Percentiles rank a stretch among this genome's conserved stretches.
These are phyloP conservation scores for Knufia fluminis DNA, from an alignment of 2,329 filamentous ascomycete species.

Conservation along the genomic window DNA sequence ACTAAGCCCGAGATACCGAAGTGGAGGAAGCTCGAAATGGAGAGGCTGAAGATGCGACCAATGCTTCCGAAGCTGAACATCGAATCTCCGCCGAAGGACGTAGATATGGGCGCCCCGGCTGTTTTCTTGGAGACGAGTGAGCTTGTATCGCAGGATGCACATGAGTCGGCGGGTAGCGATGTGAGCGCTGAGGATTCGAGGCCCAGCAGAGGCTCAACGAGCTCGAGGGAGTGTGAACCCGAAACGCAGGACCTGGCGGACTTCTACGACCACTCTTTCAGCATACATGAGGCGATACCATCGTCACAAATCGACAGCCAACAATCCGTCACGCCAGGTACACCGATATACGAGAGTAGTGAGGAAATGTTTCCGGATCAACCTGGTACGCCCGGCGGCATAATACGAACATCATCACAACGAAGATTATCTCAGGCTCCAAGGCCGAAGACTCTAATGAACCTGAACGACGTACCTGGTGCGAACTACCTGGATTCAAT, in stretches of 20 bases:
- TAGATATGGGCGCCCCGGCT: slow-evolving; percentile 19
- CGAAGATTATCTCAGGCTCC: slow-evolving; percentile 17
- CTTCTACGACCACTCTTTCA: slow-evolving; percentile 72
- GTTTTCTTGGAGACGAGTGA: slow-evolving; percentile 15
- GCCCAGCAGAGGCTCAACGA: slow-evolving; percentile 18
- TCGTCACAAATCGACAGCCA: slow-evolving; percentile 48
- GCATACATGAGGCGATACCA: slow-evolving; percentile 55
- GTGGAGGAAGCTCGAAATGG: slow-evolving; percentile 21
- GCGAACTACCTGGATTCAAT: slow-evolving; percentile 58
- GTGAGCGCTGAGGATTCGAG: slow-evolving; percentile 19
- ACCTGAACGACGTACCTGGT: slow-evolving; percentile 62
- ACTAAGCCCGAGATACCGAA: slow-evolving; percentile 10
- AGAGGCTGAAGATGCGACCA: slow-evolving; percentile 21
- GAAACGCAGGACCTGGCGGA: slow-evolving; percentile 41
- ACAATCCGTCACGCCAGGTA: slow-evolving; percentile 20
- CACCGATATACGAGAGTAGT: slow-evolving; percentile 21
- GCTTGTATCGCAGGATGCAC: slow-evolving; percentile 1
- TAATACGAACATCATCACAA: slow-evolving; percentile 20
- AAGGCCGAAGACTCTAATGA: slow-evolving; percentile 38
- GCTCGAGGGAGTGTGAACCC: slow-evolving; percentile 16
- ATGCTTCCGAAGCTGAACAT: slow-evolving; percentile 20
- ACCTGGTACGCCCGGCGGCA: slow-evolving; percentile 14
- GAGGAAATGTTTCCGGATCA: slow-evolving; percentile 19
- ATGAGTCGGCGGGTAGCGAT: slow-evolving; percentile 20
- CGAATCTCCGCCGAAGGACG: slow-evolving; percentile 16